Evolutionary conservation across 768 basidiomycete species (phyloP).

Genomic region (Hericium erinaceus): DNA sequence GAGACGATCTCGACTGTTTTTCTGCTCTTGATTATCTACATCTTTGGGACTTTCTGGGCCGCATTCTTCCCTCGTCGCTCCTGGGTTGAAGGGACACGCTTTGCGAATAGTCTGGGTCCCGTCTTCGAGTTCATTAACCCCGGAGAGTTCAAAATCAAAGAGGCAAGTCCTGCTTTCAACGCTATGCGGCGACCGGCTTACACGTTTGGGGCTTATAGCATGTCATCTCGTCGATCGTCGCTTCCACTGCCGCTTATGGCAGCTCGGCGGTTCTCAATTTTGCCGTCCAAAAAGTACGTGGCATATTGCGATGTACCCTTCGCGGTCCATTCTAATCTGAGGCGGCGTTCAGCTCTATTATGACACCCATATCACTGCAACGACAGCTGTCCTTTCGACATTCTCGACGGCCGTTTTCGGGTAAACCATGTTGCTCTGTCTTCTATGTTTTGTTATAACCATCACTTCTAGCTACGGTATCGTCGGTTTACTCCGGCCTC

Average conservation of each 20-base stretch:
- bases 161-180: conserved; percentile 27
- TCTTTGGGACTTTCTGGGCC: conserved; percentile 42
- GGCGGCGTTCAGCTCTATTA: conserved; percentile 42
- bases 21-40: conserved; percentile 44
- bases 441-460: not conserved
- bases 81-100: conserved; percentile 36
- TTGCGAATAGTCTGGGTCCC: conserved; percentile 28
- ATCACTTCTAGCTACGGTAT: conserved; percentile 43
- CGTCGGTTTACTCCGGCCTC: conserved; percentile 47
- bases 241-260: conserved; percentile 45
- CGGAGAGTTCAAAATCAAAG: conserved; percentile 47
- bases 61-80: conserved; percentile 32
- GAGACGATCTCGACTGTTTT: conserved; percentile 47
- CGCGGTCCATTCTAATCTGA: not conserved
- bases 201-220: conserved; percentile 31
- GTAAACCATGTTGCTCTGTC: conserved; percentile 20
- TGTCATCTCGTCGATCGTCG: conserved; percentile 45
- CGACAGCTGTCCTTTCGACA: conserved; percentile 49
- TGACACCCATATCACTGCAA: conserved; percentile 42
- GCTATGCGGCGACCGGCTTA: not conserved
- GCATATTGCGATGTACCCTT: not conserved
- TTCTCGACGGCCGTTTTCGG: conserved; percentile 60
- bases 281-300: conserved; percentile 44
- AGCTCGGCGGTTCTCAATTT: conserved; percentile 51
- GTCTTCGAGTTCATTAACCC: conserved; percentile 44